phyloP scores from a whole-genome alignment of 805 yeast genomes.

The Candida broadrunensis region DNA sequence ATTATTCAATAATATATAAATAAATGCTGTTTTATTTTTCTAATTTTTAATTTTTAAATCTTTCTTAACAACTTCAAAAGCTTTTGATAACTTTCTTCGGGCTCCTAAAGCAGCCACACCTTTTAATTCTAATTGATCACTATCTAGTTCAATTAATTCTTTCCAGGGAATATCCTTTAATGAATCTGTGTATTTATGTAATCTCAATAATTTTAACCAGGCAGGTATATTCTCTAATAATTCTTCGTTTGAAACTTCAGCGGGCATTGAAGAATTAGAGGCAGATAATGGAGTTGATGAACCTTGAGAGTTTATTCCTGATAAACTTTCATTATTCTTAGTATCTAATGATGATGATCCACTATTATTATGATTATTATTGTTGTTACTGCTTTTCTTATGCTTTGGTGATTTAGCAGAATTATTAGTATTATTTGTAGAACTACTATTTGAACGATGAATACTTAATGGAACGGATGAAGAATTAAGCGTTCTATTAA shows the following conservation, averaged over 20 bases:
- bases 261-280: conserved; percentile 35
- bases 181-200: conserved; percentile 91
- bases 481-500: conserved; percentile 33
- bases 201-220: conserved; percentile 85
- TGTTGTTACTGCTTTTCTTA: conserved; percentile 6
- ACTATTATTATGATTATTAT: conserved; percentile 1
- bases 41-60: not conserved
- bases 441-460: conserved; percentile 10
- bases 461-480: conserved; percentile 31
- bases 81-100: conserved; percentile 86
- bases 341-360: conserved; percentile 8
- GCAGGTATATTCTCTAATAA: conserved; percentile 77
- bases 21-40: too few relatives aligned
- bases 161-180: conserved; percentile 75
- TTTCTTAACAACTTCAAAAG: conserved; percentile 73
- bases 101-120: conserved; percentile 98
- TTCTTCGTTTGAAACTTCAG: conserved; percentile 39
- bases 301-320: not conserved
- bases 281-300: conserved; percentile 8
- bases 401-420: not conserved
- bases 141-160: conserved; percentile 68
- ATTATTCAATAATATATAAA: too few relatives aligned
- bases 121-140: conserved; percentile 62
- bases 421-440: conserved; percentile 1
- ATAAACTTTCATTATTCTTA: conserved; percentile 4